Conservation (phyloP, 768 basidiomycete genomes). For the Lanmaoa pseudosensibilis region DNA sequence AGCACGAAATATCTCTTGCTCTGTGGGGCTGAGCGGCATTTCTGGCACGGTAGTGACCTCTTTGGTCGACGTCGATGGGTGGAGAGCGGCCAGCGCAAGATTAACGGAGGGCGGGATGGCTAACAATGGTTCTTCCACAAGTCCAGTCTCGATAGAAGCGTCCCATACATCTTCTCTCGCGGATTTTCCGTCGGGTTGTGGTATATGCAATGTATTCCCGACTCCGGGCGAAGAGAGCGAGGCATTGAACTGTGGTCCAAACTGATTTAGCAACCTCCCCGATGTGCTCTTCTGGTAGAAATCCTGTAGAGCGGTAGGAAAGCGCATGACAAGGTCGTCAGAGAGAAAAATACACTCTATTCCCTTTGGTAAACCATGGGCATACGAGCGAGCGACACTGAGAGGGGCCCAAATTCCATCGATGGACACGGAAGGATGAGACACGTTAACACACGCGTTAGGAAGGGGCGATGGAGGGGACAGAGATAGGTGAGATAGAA, state of each 20-base stretch:
- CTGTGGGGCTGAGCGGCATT: slow-evolving; percentile 63
- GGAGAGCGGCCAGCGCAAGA: slow-evolving; percentile 31
- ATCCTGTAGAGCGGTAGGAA: slow-evolving; percentile 61
- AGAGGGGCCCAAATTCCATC: slow-evolving; percentile 74
- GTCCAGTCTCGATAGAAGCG: slow-evolving; percentile 15
- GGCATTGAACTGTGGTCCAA: slow-evolving; percentile 62
- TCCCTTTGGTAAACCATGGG: slow-evolving; percentile 25
- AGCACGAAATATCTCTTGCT: slow-evolving; percentile 68
- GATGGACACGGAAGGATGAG: slow-evolving; percentile 52
- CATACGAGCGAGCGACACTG: slow-evolving; percentile 48
- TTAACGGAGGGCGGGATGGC: slow-evolving; percentile 31
- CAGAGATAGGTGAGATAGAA: slow-evolving; percentile 42
- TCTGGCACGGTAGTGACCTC: slow-evolving; percentile 16
- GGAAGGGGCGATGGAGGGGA: slow-evolving; percentile 35
- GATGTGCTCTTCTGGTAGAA: slow-evolving; percentile 51
- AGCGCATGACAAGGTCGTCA: slow-evolving; percentile 59
- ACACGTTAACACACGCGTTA: slow-evolving; percentile 50
- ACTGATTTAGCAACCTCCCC: slow-evolving; percentile 53
- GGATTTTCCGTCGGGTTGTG: slow-evolving; percentile 4
- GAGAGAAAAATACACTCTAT: slow-evolving; percentile 58
- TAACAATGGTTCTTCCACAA: slow-evolving; percentile 25
- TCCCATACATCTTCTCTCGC: slow-evolving; percentile 23
- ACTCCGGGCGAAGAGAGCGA: slow-evolving; percentile 28
- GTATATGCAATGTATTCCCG: background rate
- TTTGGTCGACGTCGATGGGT: slow-evolving; percentile 16